phyloP scores from a whole-genome alignment of 2,329 filamentous ascomycete genomes.

The Capronia coronata region DNA sequence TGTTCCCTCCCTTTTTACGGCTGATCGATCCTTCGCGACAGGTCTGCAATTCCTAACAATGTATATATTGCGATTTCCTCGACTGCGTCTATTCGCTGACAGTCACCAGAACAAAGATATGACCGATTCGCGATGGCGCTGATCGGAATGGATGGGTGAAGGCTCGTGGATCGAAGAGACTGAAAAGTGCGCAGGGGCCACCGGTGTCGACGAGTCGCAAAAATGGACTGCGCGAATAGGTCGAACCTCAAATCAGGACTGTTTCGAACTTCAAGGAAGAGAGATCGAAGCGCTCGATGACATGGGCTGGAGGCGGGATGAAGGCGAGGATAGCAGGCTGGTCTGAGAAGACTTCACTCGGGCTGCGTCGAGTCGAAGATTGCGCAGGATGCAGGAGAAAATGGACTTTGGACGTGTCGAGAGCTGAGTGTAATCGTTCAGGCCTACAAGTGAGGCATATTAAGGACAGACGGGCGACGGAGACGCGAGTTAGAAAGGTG shows the following conservation, averaged over 20 bases:
- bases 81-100: neutral
- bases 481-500: neutral
- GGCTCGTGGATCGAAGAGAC: neutral
- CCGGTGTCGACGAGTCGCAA: neutral
- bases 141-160: neutral
- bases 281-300: neutral
- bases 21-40: neutral
- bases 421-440: slow-evolving; percentile 12
- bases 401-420: neutral
- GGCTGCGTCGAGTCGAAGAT: neutral
- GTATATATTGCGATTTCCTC: neutral
- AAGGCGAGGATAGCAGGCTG: neutral
- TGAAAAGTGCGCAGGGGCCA: neutral
- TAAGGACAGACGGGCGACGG: slow-evolving; percentile 14
- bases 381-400: neutral
- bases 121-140: neutral
- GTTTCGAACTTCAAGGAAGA: neutral
- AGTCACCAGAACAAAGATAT: neutral
- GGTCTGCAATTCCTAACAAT: neutral
- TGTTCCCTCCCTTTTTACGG: neutral
- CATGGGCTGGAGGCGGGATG: neutral
- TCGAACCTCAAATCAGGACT: neutral
- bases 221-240: neutral
- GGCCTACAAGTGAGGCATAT: slow-evolving; percentile 14
- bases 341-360: neutral